A percentile compares a stretch with the other conserved stretches of the same genome.
phyloP scores from a whole-genome alignment of 768 basidiomycete species.

The Macrolepiota fuliginosa region DNA sequence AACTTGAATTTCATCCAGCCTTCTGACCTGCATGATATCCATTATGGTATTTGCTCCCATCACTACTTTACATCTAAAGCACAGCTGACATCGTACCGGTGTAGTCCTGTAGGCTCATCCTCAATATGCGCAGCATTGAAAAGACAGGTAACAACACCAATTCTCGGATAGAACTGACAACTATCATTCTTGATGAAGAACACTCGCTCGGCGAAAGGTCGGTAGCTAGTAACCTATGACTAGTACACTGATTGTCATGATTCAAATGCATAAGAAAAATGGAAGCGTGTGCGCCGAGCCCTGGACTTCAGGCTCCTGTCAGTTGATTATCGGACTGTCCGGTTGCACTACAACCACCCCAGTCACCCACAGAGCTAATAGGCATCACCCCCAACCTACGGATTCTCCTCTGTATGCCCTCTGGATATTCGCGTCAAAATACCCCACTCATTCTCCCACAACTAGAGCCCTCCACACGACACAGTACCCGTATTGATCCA shows the following conservation, averaged over 20 bases:
- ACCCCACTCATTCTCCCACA: no score
- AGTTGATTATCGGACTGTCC: no score
- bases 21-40: not conserved
- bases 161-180: not conserved
- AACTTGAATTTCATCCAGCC: not conserved
- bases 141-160: not conserved
- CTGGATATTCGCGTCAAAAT: no score
- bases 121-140: not conserved
- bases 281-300: no score
- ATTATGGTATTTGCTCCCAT: not conserved
- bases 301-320: no score
- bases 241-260: no score
- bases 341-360: no score
- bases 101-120: not conserved
- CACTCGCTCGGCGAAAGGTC: not conserved
- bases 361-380: no score
- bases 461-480: no score
- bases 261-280: not conserved
- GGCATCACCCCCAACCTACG: no score
- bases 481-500: no score
- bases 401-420: no score
- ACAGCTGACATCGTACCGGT: not conserved
- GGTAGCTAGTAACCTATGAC: not conserved
- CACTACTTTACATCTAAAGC: not conserved
- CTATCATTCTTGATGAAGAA: not conserved